Conservation (phyloP, 2,329 filamentous ascomycete species). For the Phyllosticta ampelicida region DNA sequence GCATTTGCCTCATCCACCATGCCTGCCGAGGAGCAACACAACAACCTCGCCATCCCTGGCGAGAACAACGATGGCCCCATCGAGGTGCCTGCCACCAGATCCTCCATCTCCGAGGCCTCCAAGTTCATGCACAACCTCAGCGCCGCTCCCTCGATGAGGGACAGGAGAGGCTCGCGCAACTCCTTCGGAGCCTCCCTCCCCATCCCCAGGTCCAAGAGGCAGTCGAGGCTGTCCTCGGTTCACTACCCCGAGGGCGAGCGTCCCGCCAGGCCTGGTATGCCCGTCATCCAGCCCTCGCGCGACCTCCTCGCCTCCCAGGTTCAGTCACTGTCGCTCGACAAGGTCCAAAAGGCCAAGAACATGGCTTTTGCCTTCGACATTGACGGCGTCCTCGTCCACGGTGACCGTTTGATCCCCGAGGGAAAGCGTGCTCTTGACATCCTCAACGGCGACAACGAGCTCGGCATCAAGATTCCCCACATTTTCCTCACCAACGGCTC, state of each 20-base stretch:
- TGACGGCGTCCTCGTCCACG: constrained; percentile 65
- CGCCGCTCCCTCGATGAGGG: constrained; percentile 54
- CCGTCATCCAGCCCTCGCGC: constrained; percentile 48
- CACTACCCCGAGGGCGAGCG: constrained; percentile 36
- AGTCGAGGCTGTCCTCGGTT: constrained; percentile 56
- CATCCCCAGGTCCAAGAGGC: constrained; percentile 59
- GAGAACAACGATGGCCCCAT: constrained; percentile 34
- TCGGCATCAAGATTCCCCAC: constrained; percentile 66
- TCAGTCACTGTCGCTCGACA: constrained; percentile 55
- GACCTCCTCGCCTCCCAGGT: constrained; percentile 61
- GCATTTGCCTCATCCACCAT: constrained; percentile 32
- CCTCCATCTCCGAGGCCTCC: constrained; percentile 55
- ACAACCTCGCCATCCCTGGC: constrained; percentile 33
- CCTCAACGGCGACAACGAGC: constrained; percentile 64
- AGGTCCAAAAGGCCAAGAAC: constrained; percentile 60
- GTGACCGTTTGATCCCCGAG: constrained; percentile 58
- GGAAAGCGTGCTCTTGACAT: constrained; percentile 56
- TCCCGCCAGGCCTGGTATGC: constrained; percentile 46
- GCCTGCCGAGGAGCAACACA: constrained; percentile 45
- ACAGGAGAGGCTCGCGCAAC: constrained; percentile 60
- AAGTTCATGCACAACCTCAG: constrained; percentile 66
- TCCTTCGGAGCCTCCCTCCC: constrained; percentile 64
- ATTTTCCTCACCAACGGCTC: constrained; percentile 68
- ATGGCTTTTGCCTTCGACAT: constrained; percentile 76
- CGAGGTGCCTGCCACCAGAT: constrained; percentile 58